Percentiles rank a stretch among this genome's conserved stretches.
phyloP scores from a whole-genome alignment of 108 stramenopile genomes.

The Chaetoceros tenuissimus region DNA sequence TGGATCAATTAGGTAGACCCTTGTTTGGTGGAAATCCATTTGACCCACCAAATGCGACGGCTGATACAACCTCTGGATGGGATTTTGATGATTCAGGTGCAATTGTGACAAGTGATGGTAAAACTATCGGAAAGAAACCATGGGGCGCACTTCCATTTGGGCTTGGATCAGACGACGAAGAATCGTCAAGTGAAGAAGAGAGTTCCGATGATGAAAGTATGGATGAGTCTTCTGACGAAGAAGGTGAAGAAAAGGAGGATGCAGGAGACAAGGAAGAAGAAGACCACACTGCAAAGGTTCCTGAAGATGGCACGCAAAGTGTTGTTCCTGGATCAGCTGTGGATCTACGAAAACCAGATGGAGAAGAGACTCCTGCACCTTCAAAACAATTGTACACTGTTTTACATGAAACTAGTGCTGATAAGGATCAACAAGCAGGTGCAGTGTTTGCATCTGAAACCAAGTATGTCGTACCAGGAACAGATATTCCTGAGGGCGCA shows the following conservation, averaged over 20 bases:
- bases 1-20: slow-evolving; percentile 85
- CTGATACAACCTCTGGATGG: slow-evolving; percentile 1
- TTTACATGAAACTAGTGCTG: slow-evolving; percentile 40
- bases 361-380: slow-evolving; percentile 67
- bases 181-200: slow-evolving; percentile 58
- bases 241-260: slow-evolving; percentile 47
- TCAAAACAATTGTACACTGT: slow-evolving; percentile 76
- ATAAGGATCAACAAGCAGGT: slow-evolving; percentile 28
- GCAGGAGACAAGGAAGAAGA: background rate
- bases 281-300: slow-evolving; percentile 11
- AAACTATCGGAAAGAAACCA: slow-evolving; percentile 47
- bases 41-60: slow-evolving; percentile 47
- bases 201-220: slow-evolving; percentile 42
- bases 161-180: slow-evolving; percentile 39
- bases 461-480: slow-evolving; percentile 57
- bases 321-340: slow-evolving; percentile 50
- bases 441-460: slow-evolving; percentile 72
- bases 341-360: slow-evolving; percentile 68
- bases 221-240: slow-evolving; percentile 42
- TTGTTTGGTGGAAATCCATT: slow-evolving; percentile 91
- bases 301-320: slow-evolving; percentile 47
- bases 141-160: slow-evolving; percentile 81
- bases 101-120: slow-evolving; percentile 65
- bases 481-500: slow-evolving; percentile 43
- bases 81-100: slow-evolving; percentile 8